Percentiles rank a stretch among this genome's conserved stretches.
Conservation (phyloP, 140 eudicot species). For the Cichorium intybus region DNA sequence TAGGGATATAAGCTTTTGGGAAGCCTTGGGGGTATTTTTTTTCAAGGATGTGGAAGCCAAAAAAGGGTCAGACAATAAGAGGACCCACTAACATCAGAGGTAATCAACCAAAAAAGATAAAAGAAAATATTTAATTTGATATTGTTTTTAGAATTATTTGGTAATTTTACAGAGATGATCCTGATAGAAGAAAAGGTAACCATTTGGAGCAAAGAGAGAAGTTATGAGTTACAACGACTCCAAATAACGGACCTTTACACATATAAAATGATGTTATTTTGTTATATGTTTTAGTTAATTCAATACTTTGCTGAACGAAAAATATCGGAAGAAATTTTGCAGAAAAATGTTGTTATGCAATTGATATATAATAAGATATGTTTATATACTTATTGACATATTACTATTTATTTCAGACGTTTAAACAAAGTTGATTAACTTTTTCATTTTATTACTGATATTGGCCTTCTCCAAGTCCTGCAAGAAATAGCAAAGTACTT, state of each 20-base stretch:
- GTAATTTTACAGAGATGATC: conserved; percentile 54
- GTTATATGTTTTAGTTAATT: no score
- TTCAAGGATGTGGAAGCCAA: conserved; percentile 97
- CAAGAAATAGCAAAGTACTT: no score
- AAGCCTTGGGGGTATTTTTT: conserved; percentile 91
- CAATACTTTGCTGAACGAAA: no score
- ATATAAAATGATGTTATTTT: no score
- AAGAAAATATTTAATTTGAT: background rate
- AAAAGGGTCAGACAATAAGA: conserved; percentile 58
- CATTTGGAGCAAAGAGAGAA: conserved; percentile 92
- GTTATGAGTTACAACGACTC: conserved; percentile 62
- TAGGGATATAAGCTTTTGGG: conserved; percentile 91
- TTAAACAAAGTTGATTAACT: no score
- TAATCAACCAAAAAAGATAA: conserved; percentile 11
- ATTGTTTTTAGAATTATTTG: background rate
- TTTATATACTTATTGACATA: no score
- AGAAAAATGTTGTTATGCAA: no score
- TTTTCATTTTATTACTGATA: no score
- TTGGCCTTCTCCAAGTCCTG: no score
- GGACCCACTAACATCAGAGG: conserved; percentile 79
- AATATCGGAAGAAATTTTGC: no score
- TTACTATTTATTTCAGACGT: no score
- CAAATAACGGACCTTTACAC: conserved; percentile 46
- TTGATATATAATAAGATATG: no score
- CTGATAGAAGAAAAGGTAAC: conserved; percentile 62